A percentile compares a stretch with the other conserved stretches of the same genome.
phyloP scores from a whole-genome alignment of 2,329 filamentous ascomycete species.

The Gnomoniopsis smithogilvyi region DNA sequence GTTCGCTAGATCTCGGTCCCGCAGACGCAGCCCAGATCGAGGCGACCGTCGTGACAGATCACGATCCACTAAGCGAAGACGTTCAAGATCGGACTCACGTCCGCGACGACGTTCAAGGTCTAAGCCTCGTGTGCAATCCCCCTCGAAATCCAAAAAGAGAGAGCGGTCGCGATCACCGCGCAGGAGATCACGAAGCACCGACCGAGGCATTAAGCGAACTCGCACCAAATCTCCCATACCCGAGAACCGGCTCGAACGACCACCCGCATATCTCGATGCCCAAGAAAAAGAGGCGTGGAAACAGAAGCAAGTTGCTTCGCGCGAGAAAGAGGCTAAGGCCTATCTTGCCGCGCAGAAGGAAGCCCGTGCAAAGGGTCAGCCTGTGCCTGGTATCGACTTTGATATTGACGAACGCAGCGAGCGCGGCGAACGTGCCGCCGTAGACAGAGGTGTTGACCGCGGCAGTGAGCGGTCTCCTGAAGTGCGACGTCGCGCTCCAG shows the following conservation, averaged over 20 bases:
- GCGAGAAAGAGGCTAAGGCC: constrained; percentile 62
- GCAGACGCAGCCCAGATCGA: constrained; percentile 12
- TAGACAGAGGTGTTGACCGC: constrained; percentile 16
- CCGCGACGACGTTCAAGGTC: constrained; percentile 11
- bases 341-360: constrained; percentile 62
- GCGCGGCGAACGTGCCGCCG: constrained; percentile 31
- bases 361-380: constrained; percentile 56
- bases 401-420: constrained; percentile 36
- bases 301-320: constrained; percentile 58
- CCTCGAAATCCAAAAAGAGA: constrained; percentile 12
- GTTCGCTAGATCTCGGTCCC: constrained; percentile 18
- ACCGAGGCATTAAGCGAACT: constrained; percentile 40
- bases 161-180: constrained; percentile 14
- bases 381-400: constrained; percentile 56
- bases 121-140: constrained; percentile 9
- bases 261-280: constrained; percentile 38
- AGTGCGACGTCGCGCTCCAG: constrained; percentile 33
- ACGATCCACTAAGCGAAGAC: constrained; percentile 10
- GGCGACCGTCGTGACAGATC: constrained; percentile 14
- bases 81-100: constrained; percentile 10
- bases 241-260: constrained; percentile 10
- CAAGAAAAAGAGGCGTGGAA: constrained; percentile 56
- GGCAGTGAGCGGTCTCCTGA: constrained; percentile 34
- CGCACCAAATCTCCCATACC: constrained; percentile 36
- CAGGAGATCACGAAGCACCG: constrained; percentile 22